Evolutionary conservation across 2,329 filamentous ascomycete species (phyloP), one percentile per base, ranked within the genome.

Genomic region (Talaromyces sp.): DNA sequence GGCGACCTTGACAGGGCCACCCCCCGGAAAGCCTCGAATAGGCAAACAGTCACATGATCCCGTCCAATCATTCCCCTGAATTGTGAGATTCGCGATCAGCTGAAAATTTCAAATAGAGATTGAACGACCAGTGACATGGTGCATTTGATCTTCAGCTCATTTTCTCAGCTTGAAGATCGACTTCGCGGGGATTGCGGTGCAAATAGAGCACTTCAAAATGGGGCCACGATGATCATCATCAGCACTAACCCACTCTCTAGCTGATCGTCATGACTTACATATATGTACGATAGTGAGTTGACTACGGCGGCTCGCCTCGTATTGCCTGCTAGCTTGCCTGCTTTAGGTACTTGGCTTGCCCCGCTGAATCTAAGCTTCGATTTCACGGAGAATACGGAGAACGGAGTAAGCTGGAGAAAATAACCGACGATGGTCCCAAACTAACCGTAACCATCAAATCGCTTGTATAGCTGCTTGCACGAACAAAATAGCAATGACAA

Each of bases 21-120:
- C 16, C 19, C 13, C 54, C 54, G 37, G 13, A 45, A 41, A 58
- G 27, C 27, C 27, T 31, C 27, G 27, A 31, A 31, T 31, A 27
- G 56, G 56, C 56, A 58, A 58, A 22, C 14, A 22, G 56, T 58
- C 56, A 58, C 35, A 58, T 58, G 56, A 31, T 41, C 27, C 9
- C 10, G 9, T 52, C 31, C 31, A 7, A 14, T 31, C 47, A 52
- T 39, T 56, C 52, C 10, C n/a, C 24, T 31, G 22, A 35, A 31
- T 19, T 19, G 24, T 16, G 47, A 50, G 47, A n/a, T 49, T 24
- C 8, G 3, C 27, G 24, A 52, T 52, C 49, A 39, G 52, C 52
- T 24, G 52, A 59, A 45, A 27, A 27, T 33, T 3, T n/a, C 19
- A 31, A 59, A 19, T 33, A 19, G 16, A 58, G 22, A 11, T 24